phyloP scores from a whole-genome alignment of 148 eudicot genomes.

The Vaccinium darrowii region DNA sequence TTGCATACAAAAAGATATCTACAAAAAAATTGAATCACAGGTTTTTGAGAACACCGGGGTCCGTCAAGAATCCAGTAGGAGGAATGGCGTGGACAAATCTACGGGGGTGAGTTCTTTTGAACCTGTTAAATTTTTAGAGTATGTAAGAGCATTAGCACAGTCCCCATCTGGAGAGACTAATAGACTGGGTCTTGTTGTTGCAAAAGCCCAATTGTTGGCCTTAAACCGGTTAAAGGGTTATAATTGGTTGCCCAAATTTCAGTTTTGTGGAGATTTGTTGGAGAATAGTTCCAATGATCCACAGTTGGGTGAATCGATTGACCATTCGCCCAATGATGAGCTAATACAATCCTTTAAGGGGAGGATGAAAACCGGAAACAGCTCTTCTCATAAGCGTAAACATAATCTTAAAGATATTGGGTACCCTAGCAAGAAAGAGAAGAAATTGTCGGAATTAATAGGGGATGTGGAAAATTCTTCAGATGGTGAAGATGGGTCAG shows the following conservation, averaged over 20 bases:
- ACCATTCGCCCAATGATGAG: slow-evolving; percentile 25
- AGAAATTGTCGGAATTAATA: slow-evolving; percentile 60
- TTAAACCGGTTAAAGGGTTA: slow-evolving; percentile 57
- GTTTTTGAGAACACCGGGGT: slow-evolving; percentile 73
- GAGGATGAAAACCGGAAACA: slow-evolving; percentile 26
- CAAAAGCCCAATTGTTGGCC: slow-evolving; percentile 75
- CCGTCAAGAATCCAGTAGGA: slow-evolving; percentile 53
- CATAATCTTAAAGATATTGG: slow-evolving; percentile 55
- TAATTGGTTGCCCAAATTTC: slow-evolving; percentile 47
- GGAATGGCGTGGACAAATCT: slow-evolving; percentile 52
- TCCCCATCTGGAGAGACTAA: slow-evolving; percentile 49
- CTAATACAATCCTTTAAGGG: slow-evolving; percentile 14
- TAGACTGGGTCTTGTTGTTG: slow-evolving; percentile 57
- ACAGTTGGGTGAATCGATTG: slow-evolving; percentile 29
- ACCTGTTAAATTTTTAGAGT: slow-evolving; percentile 58
- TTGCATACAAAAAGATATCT: slow-evolving; percentile 57
- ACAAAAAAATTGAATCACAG: slow-evolving; percentile 56
- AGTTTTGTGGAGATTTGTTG: slow-evolving; percentile 43
- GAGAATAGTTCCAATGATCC: slow-evolving; percentile 39
- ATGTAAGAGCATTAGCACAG: slow-evolving; percentile 58
- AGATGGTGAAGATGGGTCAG: slow-evolving; percentile 60
- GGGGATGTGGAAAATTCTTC: slow-evolving; percentile 51
- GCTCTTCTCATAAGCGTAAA: slow-evolving; percentile 47
- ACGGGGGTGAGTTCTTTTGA: slow-evolving; percentile 45
- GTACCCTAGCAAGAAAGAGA: slow-evolving; percentile 65